These are phyloP conservation scores for Eucalyptus pumila DNA, from an alignment of 345 rosid species.

Conservation along the genomic window DNA sequence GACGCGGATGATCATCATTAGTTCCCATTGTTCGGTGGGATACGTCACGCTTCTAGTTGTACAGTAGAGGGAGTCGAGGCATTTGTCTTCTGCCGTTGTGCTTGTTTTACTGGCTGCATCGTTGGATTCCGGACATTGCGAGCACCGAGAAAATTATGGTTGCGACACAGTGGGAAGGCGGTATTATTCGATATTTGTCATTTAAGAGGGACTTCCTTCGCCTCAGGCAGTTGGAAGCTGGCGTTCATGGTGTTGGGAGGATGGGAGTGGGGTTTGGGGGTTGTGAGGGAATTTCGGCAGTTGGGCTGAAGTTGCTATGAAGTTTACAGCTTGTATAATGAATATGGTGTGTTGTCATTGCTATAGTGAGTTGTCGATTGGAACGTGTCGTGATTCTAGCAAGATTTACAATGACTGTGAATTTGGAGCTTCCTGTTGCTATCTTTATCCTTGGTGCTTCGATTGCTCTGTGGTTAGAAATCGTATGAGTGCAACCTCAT, in stretches of 20 bases:
- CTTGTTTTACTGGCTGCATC: neutral
- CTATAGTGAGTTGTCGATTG: neutral
- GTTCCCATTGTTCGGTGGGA: neutral
- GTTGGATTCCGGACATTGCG: neutral
- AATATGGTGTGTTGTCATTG: neutral
- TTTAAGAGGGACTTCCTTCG: neutral
- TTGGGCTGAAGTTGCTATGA: neutral
- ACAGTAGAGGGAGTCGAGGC: neutral
- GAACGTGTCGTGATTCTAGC: neutral
- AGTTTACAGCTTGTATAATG: neutral
- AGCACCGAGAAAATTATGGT: neutral
- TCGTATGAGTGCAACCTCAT: neutral
- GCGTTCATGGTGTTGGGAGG: neutral
- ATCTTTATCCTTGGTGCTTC: neutral
- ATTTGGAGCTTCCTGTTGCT: neutral
- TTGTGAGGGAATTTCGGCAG: neutral
- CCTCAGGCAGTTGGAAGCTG: neutral
- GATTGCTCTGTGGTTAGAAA: neutral
- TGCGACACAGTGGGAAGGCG: neutral
- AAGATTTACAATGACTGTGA: neutral
- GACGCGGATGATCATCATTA: neutral
- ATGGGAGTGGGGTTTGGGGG: neutral
- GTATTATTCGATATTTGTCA: neutral
- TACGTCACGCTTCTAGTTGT: neutral
- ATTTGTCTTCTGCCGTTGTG: neutral